Conservation (phyloP, 768 basidiomycete genomes). For the Galerina marginata region DNA sequence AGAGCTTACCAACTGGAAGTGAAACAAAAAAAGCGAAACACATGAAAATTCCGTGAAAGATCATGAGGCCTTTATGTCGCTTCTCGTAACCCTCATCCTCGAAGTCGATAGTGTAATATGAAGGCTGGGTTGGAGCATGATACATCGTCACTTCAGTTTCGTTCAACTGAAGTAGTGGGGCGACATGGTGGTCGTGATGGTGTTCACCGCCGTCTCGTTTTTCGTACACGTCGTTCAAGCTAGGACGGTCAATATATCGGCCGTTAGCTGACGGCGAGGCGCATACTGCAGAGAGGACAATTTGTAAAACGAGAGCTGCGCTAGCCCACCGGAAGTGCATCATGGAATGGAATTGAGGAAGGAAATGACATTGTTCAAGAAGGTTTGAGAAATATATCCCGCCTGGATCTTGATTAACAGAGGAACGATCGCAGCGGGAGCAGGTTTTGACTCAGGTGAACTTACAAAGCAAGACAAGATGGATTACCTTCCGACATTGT, state of each 20-base stretch:
- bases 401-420: constrained; percentile 6
- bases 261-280: constrained; percentile 12
- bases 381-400: constrained; percentile 17
- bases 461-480: constrained; percentile 28
- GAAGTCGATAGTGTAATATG: constrained; percentile 84
- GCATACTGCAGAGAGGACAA: constrained; percentile 4
- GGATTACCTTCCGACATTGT: not conserved
- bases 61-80: constrained; percentile 73
- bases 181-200: constrained; percentile 54
- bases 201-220: constrained; percentile 41
- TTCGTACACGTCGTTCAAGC: not conserved
- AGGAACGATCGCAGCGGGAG: constrained; percentile 17
- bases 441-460: constrained; percentile 29
- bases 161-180: constrained; percentile 68
- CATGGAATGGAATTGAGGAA: not conserved
- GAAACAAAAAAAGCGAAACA: constrained; percentile 80
- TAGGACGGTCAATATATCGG: not conserved
- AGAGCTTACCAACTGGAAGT: constrained; percentile 73
- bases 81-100: constrained; percentile 50
- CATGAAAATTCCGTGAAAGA: constrained; percentile 77
- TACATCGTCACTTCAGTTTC: constrained; percentile 72
- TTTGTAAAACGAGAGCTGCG: constrained; percentile 13
- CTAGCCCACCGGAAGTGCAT: constrained; percentile 21
- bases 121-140: constrained; percentile 76
- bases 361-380: constrained; percentile 1